Evolutionary conservation across 1,139 yeast genomes (phyloP).

Genomic region (Suhomyces atakaporum): DNA sequence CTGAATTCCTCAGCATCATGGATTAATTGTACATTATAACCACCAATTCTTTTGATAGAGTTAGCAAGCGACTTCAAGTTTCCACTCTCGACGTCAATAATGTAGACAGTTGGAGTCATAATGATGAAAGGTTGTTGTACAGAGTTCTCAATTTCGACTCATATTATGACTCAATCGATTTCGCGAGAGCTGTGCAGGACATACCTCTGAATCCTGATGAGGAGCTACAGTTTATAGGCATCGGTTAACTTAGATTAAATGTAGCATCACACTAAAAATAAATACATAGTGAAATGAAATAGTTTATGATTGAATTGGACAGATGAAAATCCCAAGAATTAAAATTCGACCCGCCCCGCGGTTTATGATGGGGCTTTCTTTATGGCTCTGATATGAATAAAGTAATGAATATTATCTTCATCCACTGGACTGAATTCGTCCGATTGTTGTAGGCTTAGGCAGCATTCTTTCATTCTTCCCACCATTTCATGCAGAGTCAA

Average conservation of each 20-base stretch:
- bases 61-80: conserved; percentile 85
- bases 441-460: conserved; percentile 22
- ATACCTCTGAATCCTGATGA: no score
- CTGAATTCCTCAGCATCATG: conserved; percentile 38
- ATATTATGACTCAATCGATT: not conserved
- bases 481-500: conserved; percentile 36
- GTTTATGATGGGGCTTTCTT: conserved; percentile 16
- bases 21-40: conserved; percentile 57
- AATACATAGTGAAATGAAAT: no score
- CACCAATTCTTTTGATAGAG: conserved; percentile 77
- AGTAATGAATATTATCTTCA: conserved; percentile 30
- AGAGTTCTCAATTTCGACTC: not conserved
- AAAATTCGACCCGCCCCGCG: not conserved
- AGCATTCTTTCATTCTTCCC: conserved; percentile 36
- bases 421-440: conserved; percentile 15
- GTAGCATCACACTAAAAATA: no score
- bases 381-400: conserved; percentile 33
- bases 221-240: no score
- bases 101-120: conserved; percentile 48
- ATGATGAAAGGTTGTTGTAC: not conserved
- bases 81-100: conserved; percentile 95
- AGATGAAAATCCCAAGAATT: no score
- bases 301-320: conserved; percentile 3
- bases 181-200: no score
- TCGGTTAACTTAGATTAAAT: no score